phyloP scores from a whole-genome alignment of 2,329 filamentous ascomycete genomes.

The Sphaceloma murrayae region DNA sequence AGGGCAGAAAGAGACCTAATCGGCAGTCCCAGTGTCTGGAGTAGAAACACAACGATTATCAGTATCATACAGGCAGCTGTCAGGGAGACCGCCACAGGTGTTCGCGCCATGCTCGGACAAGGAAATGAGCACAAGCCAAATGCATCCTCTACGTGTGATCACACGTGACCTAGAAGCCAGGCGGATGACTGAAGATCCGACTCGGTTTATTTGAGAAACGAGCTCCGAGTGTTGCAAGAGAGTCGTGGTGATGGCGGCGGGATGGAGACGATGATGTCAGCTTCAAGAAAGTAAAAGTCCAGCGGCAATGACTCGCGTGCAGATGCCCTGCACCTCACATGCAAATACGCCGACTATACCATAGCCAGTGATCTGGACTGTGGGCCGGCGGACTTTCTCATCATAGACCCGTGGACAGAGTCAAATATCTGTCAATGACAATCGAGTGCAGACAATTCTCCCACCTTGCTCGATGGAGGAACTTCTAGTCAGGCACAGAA shows the following conservation, averaged over 20 bases:
- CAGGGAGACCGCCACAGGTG: slow-evolving; percentile 31
- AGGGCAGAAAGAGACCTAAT: too few relatives aligned
- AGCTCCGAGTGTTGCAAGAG: too few relatives aligned
- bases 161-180: too few relatives aligned
- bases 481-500: slow-evolving; percentile 69
- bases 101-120: slow-evolving; percentile 30
- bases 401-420: too few relatives aligned
- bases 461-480: slow-evolving; percentile 56
- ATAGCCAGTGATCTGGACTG: too few relatives aligned
- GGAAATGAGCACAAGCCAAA: not conserved
- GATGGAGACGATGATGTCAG: not conserved
- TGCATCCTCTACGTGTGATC: not conserved
- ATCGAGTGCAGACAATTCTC: too few relatives aligned
- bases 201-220: too few relatives aligned
- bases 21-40: slow-evolving; percentile 18
- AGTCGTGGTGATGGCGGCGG: not conserved
- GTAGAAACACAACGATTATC: slow-evolving; percentile 30
- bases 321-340: too few relatives aligned
- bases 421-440: too few relatives aligned
- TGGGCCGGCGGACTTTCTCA: too few relatives aligned
- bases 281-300: not conserved
- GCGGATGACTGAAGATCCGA: too few relatives aligned
- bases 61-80: slow-evolving; percentile 29
- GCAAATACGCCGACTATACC: too few relatives aligned
- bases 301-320: not conserved